Evolutionary conservation across 169 alveolate genomes (phyloP).

Genomic region (Eimeria necatrix): DNA sequence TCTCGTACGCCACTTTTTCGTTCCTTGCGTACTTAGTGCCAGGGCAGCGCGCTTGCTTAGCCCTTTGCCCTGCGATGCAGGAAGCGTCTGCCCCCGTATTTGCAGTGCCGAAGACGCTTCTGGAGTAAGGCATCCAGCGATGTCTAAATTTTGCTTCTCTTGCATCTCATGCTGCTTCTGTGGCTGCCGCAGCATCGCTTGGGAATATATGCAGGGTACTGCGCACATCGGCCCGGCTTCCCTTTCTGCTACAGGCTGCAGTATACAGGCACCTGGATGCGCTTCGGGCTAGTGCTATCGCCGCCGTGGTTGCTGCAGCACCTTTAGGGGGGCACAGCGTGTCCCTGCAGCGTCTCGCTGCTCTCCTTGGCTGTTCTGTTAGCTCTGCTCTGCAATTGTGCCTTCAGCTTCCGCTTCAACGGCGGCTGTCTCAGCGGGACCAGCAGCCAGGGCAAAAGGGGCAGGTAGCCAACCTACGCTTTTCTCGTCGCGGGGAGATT

Average conservation of each 20-base stretch:
- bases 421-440: neutral
- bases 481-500: neutral
- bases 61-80: no score
- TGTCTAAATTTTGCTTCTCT: neutral
- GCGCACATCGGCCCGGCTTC: neutral
- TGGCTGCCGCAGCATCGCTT: neutral
- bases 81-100: no score
- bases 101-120: no score
- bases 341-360: neutral
- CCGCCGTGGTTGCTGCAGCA: neutral
- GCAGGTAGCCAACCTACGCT: neutral
- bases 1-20: no score
- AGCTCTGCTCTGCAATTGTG: neutral
- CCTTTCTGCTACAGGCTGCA: neutral
- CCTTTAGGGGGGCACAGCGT: neutral
- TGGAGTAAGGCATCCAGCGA: no score
- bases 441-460: neutral
- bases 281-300: neutral
- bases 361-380: neutral
- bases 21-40: no score
- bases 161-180: neutral
- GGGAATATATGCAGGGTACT: neutral
- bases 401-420: neutral
- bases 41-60: no score
- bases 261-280: neutral